Base-by-base conservation (phyloP, 495 filamentous ascomycete species). In the Neurospora hispaniola region DNA sequence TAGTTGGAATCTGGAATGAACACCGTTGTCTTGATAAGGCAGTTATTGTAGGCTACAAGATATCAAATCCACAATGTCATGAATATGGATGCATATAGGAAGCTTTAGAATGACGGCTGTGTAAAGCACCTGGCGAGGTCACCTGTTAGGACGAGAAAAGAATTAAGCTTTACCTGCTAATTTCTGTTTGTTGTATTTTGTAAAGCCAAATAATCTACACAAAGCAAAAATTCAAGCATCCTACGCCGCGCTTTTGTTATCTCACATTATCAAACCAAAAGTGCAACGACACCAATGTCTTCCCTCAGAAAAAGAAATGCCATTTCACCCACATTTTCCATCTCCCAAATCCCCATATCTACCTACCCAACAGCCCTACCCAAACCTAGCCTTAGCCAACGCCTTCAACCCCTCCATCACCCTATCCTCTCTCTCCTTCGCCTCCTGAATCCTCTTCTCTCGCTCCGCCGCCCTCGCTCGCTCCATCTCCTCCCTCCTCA, bases 381-480 rank as follows among this genome's bases (percentile, higher is more conserved):
- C 89, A 84, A 90, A 91, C 75, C 88, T 78, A 80, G 84, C 76
- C 79, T 80, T 83, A 0, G 91, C 91, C 78, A 94, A 77, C 75
- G 83, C 82, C 80, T 81, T 87, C 75, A 94, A 72, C 87, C 88
- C 90, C 43, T 86, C 85, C 84, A 93, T 88, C 12, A 90, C 92
- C 74, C 78, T 83, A 77, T 90, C 90, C 81, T 93, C 91, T 75
- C 89, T 87, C 59, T 77, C 81, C 73, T 83, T 81, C 73, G 88
- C 85, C 78, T 80, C 87, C 74, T 80, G 78, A 69, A 91, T 73
- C 74, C 88, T 80, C 79, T 89, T 89, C 74, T 92, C 90, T 76
- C 89, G 80, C 83, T 93, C 91, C 69, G 83, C 89, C 72, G 79
- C 80, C 78, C 83, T 83, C 12, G 88, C 89, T 77, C 89, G 78